These are phyloP conservation scores for Rubroboletus pulcherrimus DNA, from an alignment of 768 basidiomycete species.

Conservation along the genomic window DNA sequence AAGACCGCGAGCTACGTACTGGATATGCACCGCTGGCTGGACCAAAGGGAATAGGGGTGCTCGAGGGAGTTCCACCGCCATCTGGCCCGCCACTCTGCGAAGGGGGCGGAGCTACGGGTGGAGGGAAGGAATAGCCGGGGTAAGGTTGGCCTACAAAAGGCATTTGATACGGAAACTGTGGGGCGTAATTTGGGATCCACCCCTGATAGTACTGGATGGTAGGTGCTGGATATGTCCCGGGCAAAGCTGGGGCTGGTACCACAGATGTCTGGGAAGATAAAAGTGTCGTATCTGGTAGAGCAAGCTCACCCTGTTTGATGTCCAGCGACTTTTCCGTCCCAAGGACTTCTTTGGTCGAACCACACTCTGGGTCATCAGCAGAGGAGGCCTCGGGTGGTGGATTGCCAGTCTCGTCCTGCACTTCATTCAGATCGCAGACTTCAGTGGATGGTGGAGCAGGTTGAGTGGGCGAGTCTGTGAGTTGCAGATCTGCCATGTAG, in stretches of 20 bases:
- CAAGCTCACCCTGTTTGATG: constrained; percentile 25
- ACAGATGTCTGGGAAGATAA: constrained; percentile 29
- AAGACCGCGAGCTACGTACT: constrained; percentile 34
- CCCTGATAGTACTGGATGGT: constrained; percentile 46
- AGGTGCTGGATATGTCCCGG: constrained; percentile 36
- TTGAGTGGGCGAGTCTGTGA: constrained; percentile 6
- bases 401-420: constrained; percentile 6
- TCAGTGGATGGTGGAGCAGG: constrained; percentile 2
- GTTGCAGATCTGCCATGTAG: constrained; percentile 9
- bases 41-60: constrained; percentile 35
- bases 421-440: constrained; percentile 17
- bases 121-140: constrained; percentile 40
- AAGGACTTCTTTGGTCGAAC: constrained; percentile 3
- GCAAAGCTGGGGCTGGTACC: constrained; percentile 14
- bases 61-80: constrained; percentile 31
- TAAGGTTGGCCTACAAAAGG: constrained; percentile 46
- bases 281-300: constrained; percentile 1
- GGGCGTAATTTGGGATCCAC: constrained; percentile 54
- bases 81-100: constrained; percentile 37
- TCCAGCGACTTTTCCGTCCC: constrained; percentile 18
- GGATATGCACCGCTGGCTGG: constrained; percentile 40
- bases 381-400: neutral
- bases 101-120: constrained; percentile 22
- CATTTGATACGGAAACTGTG: constrained; percentile 48
- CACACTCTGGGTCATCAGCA: neutral